A percentile compares a stretch with the other conserved stretches of the same genome.
Evolutionary conservation across 2,329 filamentous ascomycete species (phyloP).

Genomic region (Huntiella omanensis): DNA sequence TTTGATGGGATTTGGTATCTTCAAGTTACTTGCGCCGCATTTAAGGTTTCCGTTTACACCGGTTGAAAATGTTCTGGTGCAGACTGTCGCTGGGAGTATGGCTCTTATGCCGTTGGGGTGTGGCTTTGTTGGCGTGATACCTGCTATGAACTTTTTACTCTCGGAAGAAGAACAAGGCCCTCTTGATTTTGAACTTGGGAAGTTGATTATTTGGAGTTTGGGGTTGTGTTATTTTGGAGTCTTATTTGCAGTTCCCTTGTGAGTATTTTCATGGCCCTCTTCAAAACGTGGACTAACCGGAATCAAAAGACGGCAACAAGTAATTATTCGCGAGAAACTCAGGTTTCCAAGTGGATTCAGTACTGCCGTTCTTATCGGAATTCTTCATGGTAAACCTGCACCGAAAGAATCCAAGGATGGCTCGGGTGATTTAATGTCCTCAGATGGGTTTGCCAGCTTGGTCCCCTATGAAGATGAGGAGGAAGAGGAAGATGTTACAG

Average conservation of each 20-base stretch:
- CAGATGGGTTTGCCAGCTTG: constrained; percentile 25
- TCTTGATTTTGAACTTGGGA: constrained; percentile 50
- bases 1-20: constrained; percentile 84
- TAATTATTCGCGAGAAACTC: constrained; percentile 80
- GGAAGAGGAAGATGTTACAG: constrained; percentile 14
- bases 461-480: constrained; percentile 18
- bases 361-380: constrained; percentile 79
- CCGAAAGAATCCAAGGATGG: constrained; percentile 8
- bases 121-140: constrained; percentile 89
- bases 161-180: constrained; percentile 62
- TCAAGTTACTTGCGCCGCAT: constrained; percentile 56
- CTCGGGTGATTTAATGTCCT: neutral
- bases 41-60: constrained; percentile 72
- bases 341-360: constrained; percentile 93
- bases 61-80: constrained; percentile 89
- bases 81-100: constrained; percentile 87
- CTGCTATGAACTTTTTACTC: constrained; percentile 75
- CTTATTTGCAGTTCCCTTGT: constrained; percentile 81
- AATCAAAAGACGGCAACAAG: constrained; percentile 47
- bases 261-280: constrained; percentile 14
- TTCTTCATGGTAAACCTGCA: constrained; percentile 50
- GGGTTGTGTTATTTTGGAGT: constrained; percentile 94
- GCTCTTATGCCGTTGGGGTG: constrained; percentile 94
- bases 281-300: neutral
- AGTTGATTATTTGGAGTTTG: constrained; percentile 74